Base-by-base conservation (phyloP, 257 asterid species). In the Solanum etuberosum region DNA sequence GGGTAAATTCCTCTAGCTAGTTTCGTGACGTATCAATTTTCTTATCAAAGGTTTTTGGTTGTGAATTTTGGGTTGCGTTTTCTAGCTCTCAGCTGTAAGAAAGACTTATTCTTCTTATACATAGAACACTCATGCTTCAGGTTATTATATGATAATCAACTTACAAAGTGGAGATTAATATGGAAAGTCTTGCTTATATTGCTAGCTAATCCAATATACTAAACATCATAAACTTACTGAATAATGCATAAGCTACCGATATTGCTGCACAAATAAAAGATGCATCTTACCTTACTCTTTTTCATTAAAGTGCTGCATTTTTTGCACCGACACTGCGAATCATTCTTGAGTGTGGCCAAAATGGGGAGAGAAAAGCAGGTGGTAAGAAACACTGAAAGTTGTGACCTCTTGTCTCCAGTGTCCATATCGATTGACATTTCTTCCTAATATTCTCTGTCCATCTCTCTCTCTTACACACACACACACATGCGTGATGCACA, bases 1-100 rank as follows among this genome's bases (percentile, higher is more conserved):
- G 99, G 99, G 99, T 96, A 94, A 89, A 86, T 84, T 86, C 81
- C 91, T 68, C 29, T 81, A 31, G 43, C 68, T 81, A 48, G 40
- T 31, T 31, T 18, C 25, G 34, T 9, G 42, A 6, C 6, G 6
- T 48, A 81, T 43, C 21, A 31, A 48, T 48, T 48, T 81, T 48
- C 68, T 81, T 29, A 51, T 48, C 35, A 31, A 73, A 46, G 43
- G 31, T 48, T 81, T 48, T 46, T 20, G 31, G 43, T 81, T 48
- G 85, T 48, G 42, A 81, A 43, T 21, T 81, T 81, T 81, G 31
- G 15, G 38, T 31, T 81, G 31, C 68, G 11, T 46, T 81, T 51
- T 29, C 42, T 8, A 80, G 27, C 65, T 80, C 27, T 80, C 85
- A 46, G 67, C 67, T 80, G 67, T 48, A 43, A 78, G 61, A 78